A percentile compares a stretch with the other conserved stretches of the same genome.
Conservation (phyloP, 208 protist genomes). For the Acanthamoeba culbertsoni region DNA sequence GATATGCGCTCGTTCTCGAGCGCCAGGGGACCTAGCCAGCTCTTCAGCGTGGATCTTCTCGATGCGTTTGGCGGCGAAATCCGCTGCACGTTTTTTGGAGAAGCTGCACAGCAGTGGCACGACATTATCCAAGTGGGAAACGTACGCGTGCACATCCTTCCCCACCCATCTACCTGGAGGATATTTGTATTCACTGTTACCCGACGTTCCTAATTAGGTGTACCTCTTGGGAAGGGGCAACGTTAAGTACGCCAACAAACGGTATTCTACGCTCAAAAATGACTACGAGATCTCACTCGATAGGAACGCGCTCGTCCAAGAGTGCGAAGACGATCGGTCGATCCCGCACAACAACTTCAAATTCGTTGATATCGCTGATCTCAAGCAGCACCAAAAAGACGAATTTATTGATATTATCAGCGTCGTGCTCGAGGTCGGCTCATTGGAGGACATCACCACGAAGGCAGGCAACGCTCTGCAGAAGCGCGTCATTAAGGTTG, state of each 20-base stretch:
- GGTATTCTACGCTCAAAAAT: conserved; percentile 66
- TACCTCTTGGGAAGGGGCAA: conserved; percentile 52
- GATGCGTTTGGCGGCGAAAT: conserved; percentile 69
- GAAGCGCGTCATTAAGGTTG: conserved; percentile 61
- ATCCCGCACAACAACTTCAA: conserved; percentile 48
- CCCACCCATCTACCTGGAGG: neutral
- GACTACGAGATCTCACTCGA: conserved; percentile 74
- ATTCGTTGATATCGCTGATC: conserved; percentile 67
- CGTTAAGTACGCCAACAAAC: conserved; percentile 69
- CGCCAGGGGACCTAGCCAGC: conserved; percentile 37
- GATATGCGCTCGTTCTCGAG: conserved; percentile 51
- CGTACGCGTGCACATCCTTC: neutral
- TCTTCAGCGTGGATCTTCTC: conserved; percentile 68
- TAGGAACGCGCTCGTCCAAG: neutral
- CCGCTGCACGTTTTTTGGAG: conserved; percentile 68
- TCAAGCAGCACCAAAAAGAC: neutral
- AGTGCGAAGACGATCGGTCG: conserved; percentile 7
- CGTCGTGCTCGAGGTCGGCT: neutral
- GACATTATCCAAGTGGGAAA: neutral
- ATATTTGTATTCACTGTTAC: no score
- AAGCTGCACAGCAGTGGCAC: conserved; percentile 58
- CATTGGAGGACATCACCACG: neutral
- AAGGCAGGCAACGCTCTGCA: conserved; percentile 15
- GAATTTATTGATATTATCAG: conserved; percentile 51
- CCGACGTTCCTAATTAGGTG: no score